phyloP scores from a whole-genome alignment of 768 basidiomycete genomes.

The Leccinum variicolor region DNA sequence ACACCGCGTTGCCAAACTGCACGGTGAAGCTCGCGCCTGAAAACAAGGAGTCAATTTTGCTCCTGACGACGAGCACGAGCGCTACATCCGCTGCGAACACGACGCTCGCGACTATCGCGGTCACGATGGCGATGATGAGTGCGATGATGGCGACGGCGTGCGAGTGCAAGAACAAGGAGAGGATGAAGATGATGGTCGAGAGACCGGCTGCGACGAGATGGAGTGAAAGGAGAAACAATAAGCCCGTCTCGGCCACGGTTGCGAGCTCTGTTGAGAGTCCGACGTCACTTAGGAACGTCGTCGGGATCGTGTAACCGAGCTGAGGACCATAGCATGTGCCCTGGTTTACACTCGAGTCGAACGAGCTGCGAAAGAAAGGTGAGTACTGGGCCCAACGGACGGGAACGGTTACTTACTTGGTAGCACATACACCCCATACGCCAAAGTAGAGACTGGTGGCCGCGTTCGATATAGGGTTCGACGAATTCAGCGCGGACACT shows the following conservation, averaged over 20 bases:
- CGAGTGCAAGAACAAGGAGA: slow-evolving; percentile 58
- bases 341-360: background rate
- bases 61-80: slow-evolving; percentile 50
- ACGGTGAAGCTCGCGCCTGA: slow-evolving; percentile 42
- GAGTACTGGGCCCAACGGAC: background rate
- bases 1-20: slow-evolving; percentile 63
- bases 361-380: slow-evolving; percentile 4
- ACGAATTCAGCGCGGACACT: slow-evolving; percentile 33
- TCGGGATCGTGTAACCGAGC: slow-evolving; percentile 68
- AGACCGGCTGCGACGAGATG: slow-evolving; percentile 66
- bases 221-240: slow-evolving; percentile 58
- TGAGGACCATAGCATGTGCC: slow-evolving; percentile 58
- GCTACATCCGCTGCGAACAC: slow-evolving; percentile 63
- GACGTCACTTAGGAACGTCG: slow-evolving; percentile 37
- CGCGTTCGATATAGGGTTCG: slow-evolving; percentile 42
- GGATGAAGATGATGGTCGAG: slow-evolving; percentile 48
- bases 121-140: slow-evolving; percentile 54
- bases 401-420: slow-evolving; percentile 34
- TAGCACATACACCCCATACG: slow-evolving; percentile 79
- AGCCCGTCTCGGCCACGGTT: slow-evolving; percentile 44
- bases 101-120: slow-evolving; percentile 51
- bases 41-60: slow-evolving; percentile 37
- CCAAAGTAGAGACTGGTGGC: slow-evolving; percentile 69
- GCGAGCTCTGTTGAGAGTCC: slow-evolving; percentile 46
- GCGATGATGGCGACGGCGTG: slow-evolving; percentile 53